Evolutionary conservation across 2,329 filamentous ascomycete species (phyloP), one percentile per base, ranked within the genome.

Genomic region (Neurospora sp.): DNA sequence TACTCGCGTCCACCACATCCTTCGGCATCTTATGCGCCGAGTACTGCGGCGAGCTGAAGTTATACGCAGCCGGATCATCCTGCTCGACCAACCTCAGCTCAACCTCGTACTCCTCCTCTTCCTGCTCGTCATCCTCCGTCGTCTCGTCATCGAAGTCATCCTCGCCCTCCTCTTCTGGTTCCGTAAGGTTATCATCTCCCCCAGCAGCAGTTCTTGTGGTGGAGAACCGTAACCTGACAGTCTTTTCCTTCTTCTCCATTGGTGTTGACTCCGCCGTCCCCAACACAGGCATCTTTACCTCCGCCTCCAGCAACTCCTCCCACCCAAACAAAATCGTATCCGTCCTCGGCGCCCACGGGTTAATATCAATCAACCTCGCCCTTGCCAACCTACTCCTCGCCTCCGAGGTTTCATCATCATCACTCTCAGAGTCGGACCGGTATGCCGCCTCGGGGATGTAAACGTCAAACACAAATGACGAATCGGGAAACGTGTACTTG

Each of bases 1-100:
- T 76, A 74, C 88, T 87, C 23, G 89, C 89, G 74, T 91, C 88
- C 3, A 97, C 94, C 2, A 98, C 93, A 75, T 99, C 96, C 79
- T 90, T 93, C 0, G 96, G 96, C 75, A 99, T 82, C 81, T 98
- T 99, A 78, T 98, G 95, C 3, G 96, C 95, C 72, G 93, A 97
- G 79, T 97, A 98, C 76, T 95, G 92, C 1, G 93, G 88, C 4
- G 92, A 91, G 73, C 87, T 89, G 78, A 97, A 96, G 75, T 91
- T 91, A 78, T 93, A 96, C 0, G 94, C 94, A 72, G 95, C 92
- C 0, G 94, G 93, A 74, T 98, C 95, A 73, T 95, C 91, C 78
- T 90, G 89, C 75, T 90, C 88, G 66, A 99, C 87, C 9, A 98
- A 84, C 58, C 95, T 86, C 73, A 99, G 86, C 79, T 97, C 94